A percentile compares a stretch with the other conserved stretches of the same genome.
Evolutionary conservation across 345 rosid genomes (phyloP).

Genomic region (Brassica carinata): DNA sequence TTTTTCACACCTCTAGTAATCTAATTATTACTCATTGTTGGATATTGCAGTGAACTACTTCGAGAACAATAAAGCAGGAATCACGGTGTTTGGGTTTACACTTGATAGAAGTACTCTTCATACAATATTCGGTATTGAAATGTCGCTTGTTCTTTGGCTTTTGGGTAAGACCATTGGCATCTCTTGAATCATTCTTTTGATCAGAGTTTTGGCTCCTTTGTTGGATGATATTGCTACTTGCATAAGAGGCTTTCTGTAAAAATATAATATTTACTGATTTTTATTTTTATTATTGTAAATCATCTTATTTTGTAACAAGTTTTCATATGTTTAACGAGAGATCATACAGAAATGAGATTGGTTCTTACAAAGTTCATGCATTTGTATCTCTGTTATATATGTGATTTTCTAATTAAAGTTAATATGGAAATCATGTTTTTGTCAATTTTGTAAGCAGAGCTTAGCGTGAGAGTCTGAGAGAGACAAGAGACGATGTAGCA

Average conservation of each 20-base stretch:
- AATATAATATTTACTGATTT: background rate
- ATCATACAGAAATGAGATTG: background rate
- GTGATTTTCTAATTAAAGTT: background rate
- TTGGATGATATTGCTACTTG: constrained; percentile 7
- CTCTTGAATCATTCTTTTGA: constrained; percentile 44
- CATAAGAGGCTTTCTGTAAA: background rate
- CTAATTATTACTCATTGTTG: background rate
- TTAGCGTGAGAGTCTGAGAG: background rate
- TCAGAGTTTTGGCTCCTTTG: constrained; percentile 26
- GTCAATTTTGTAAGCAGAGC: background rate
- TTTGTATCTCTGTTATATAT: background rate
- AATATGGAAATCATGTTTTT: background rate
- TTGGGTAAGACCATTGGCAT: constrained; percentile 86
- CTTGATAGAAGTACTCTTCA: constrained; percentile 81
- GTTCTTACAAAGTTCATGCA: background rate
- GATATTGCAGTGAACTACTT: constrained; percentile 72
- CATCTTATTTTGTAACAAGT: background rate
- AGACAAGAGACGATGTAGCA: background rate
- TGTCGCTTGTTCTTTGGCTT: constrained; percentile 89
- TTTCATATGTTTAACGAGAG: background rate
- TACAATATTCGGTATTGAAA: constrained; percentile 78
- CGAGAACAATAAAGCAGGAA: constrained; percentile 91
- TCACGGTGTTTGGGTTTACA: constrained; percentile 80
- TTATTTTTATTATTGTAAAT: background rate
- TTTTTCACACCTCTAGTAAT: background rate